These are phyloP conservation scores for Pleurotus salmoneostramineus DNA, from an alignment of 768 basidiomycete genomes.

Conservation along the genomic window DNA sequence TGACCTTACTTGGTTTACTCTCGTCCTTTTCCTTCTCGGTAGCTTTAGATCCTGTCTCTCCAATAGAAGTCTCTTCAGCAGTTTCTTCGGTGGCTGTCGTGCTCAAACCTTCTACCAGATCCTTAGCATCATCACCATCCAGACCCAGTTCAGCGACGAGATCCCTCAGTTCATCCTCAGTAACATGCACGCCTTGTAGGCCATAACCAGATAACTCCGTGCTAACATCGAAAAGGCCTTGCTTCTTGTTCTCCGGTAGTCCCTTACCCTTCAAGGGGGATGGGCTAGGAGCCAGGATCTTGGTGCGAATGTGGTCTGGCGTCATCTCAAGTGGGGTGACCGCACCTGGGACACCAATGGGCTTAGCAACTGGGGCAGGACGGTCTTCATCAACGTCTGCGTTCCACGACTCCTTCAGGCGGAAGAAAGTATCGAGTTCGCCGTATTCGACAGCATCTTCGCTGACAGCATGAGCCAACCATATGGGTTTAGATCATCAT, in stretches of 20 bases:
- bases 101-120: slow-evolving; percentile 64
- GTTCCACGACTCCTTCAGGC: slow-evolving; percentile 69
- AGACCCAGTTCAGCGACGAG: slow-evolving; percentile 75
- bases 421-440: slow-evolving; percentile 68
- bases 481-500: slow-evolving; percentile 7
- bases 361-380: slow-evolving; percentile 49
- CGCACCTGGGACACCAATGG: slow-evolving; percentile 81
- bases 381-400: slow-evolving; percentile 53
- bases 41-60: neutral
- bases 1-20: neutral
- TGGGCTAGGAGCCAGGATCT: slow-evolving; percentile 42
- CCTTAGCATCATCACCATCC: slow-evolving; percentile 71
- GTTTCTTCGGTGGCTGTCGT: slow-evolving; percentile 18
- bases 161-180: slow-evolving; percentile 67
- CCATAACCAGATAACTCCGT: slow-evolving; percentile 68
- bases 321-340: slow-evolving; percentile 75
- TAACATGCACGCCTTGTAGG: slow-evolving; percentile 72
- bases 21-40: neutral
- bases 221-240: slow-evolving; percentile 59
- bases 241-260: slow-evolving; percentile 48
- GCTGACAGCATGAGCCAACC: slow-evolving; percentile 29
- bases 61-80: neutral
- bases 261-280: slow-evolving; percentile 40
- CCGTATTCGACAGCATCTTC: slow-evolving; percentile 83
- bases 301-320: slow-evolving; percentile 63